phyloP scores from a whole-genome alignment of 2,329 filamentous ascomycete species.

The Tolypocladium amazonense region DNA sequence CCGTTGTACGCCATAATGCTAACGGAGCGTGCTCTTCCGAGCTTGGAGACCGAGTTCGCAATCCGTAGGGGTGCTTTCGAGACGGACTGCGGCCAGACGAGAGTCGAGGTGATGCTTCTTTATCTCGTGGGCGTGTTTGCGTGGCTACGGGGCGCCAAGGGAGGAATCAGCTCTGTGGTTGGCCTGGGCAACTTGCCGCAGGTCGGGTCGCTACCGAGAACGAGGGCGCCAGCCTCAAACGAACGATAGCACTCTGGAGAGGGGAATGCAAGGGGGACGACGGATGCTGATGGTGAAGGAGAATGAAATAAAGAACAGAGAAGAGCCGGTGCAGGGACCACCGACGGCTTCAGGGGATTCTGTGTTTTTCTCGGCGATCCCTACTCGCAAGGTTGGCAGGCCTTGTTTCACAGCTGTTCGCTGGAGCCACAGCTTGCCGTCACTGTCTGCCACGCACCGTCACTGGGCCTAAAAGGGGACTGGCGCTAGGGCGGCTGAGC shows the following conservation, averaged over 20 bases:
- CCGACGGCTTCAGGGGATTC: background rate
- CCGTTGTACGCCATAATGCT: conserved; percentile 50
- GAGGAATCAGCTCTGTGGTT: background rate
- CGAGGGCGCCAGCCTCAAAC: background rate
- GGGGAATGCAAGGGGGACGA: background rate
- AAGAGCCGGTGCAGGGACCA: background rate
- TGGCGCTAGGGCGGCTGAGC: background rate
- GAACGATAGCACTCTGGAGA: background rate
- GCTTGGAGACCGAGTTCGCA: conserved; percentile 5
- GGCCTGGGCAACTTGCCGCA: background rate
- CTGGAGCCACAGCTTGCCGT: background rate
- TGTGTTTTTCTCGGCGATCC: background rate
- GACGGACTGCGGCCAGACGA: background rate
- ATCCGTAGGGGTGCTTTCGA: background rate
- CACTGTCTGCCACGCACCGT: background rate
- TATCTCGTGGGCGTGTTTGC: background rate
- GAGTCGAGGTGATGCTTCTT: background rate
- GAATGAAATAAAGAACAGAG: background rate
- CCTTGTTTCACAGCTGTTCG: background rate
- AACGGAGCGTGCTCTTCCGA: conserved; percentile 8
- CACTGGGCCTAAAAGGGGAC: background rate
- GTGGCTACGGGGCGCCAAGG: background rate
- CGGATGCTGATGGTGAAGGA: background rate
- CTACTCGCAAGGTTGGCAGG: background rate
- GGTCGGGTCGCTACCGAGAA: background rate